Conservation (phyloP, 768 basidiomycete genomes). For the Lactarius tabidus region DNA sequence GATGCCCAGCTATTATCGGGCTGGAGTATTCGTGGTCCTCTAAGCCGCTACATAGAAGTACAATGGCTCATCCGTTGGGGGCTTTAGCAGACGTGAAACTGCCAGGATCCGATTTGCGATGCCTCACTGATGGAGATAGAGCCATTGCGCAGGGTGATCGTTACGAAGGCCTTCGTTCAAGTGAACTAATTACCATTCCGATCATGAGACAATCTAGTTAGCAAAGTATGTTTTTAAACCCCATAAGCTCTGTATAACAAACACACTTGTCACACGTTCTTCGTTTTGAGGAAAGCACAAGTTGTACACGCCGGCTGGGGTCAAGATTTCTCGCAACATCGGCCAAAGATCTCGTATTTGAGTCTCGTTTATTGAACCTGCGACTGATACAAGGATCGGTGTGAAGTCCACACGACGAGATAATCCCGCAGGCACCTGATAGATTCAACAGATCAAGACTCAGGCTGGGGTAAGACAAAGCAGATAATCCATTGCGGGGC, state of each 20-base stretch:
- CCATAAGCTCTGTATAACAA: not conserved
- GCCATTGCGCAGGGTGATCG: no score
- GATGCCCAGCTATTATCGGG: no score
- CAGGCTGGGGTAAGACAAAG: not conserved
- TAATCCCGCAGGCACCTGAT: not conserved
- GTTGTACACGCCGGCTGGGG: not conserved
- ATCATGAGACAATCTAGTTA: no score
- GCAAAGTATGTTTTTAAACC: not conserved
- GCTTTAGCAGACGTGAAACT: no score
- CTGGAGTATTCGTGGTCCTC: slow-evolving; percentile 9
- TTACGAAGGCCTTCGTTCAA: no score
- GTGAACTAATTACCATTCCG: no score
- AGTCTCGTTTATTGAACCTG: not conserved
- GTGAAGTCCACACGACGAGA: not conserved
- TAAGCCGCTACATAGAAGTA: no score
- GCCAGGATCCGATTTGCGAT: no score
- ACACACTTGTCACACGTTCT: not conserved
- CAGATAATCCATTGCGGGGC: not conserved
- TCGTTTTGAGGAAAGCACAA: not conserved
- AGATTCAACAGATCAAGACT: not conserved
- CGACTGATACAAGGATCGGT: not conserved
- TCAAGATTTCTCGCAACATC: not conserved
- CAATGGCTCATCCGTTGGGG: no score
- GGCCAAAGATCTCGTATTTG: not conserved
- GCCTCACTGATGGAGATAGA: no score